Percentiles rank a stretch among this genome's conserved stretches.
Evolutionary conservation across 176 grass and related monocot species (phyloP).

Genomic region (Oropetium thomaeum): DNA sequence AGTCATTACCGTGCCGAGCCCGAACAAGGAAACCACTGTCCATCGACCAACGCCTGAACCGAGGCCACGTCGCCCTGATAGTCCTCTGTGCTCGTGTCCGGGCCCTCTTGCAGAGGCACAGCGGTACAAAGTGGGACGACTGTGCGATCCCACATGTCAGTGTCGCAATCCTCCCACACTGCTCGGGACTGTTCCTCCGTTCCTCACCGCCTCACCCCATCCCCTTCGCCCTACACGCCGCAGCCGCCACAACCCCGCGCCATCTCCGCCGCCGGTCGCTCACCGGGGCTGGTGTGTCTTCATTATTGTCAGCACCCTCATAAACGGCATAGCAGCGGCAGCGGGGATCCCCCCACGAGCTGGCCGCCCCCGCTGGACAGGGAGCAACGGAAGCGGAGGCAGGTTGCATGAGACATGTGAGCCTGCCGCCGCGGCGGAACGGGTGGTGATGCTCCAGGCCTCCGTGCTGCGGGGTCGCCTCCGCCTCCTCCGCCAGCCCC

Average conservation of each 20-base stretch:
- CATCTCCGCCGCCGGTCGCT: conserved; percentile 5
- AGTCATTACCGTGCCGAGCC: background rate
- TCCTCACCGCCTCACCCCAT: conserved; percentile 18
- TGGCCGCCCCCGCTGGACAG: background rate
- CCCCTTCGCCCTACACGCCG: background rate
- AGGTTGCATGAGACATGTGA: conserved; percentile 45
- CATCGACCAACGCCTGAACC: background rate
- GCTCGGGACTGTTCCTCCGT: conserved; percentile 1
- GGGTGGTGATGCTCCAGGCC: conserved; percentile 56
- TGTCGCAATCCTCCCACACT: background rate
- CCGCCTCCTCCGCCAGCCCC: conserved; percentile 39
- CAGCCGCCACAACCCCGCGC: conserved; percentile 28
- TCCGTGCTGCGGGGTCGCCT: conserved; percentile 55
- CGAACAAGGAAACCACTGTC: background rate
- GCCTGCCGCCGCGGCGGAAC: conserved; percentile 29
- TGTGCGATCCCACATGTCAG: conserved; percentile 20
- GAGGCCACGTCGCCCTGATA: conserved; percentile 31
- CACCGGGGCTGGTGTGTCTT: background rate
- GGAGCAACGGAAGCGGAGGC: background rate
- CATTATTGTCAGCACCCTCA: background rate
- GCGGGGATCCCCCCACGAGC: background rate
- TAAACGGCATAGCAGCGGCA: background rate
- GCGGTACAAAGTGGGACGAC: background rate
- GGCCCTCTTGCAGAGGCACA: background rate
- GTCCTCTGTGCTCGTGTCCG: background rate